Percentiles rank a stretch among this genome's conserved stretches.
phyloP scores from a whole-genome alignment of 371 early-diverging fungal species.

The Mortierella sp. region DNA sequence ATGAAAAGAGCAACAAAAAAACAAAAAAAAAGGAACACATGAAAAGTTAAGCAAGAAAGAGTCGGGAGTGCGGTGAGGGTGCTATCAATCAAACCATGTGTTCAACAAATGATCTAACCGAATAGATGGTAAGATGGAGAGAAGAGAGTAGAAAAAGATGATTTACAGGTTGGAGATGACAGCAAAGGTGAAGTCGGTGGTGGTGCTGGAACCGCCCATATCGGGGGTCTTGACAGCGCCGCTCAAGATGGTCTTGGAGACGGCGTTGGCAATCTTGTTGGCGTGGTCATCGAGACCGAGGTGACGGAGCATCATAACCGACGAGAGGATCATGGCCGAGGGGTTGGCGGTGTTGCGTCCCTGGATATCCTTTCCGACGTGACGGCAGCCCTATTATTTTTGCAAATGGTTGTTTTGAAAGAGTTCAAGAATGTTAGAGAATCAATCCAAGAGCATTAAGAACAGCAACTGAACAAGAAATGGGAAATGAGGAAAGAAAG shows the following conservation, averaged over 20 bases:
- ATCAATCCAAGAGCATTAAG: not conserved
- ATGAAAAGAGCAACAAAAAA: slow-evolving; percentile 7
- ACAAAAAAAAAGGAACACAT: not conserved
- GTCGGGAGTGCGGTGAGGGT: slow-evolving; percentile 17
- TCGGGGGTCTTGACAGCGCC: slow-evolving; percentile 82
- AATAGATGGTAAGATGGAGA: slow-evolving; percentile 13
- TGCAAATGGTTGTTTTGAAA: not conserved
- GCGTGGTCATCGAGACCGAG: slow-evolving; percentile 89
- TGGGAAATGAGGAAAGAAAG: not conserved
- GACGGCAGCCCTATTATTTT: slow-evolving; percentile 83
- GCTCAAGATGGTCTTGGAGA: slow-evolving; percentile 77
- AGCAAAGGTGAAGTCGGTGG: slow-evolving; percentile 92
- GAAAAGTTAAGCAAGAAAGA: slow-evolving; percentile 14
- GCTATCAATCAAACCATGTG: slow-evolving; percentile 9
- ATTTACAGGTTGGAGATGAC: slow-evolving; percentile 77
- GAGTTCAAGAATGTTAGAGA: not conserved
- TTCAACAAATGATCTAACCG: slow-evolving; percentile 15
- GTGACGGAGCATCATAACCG: slow-evolving; percentile 95
- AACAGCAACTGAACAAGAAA: not conserved
- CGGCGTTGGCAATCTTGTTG: slow-evolving; percentile 86
- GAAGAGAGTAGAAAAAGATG: not conserved
- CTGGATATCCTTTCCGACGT: slow-evolving; percentile 94
- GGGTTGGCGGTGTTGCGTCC: slow-evolving; percentile 96
- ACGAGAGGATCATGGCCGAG: slow-evolving; percentile 89
- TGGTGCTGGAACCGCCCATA: slow-evolving; percentile 82